Percentiles rank a stretch among this genome's conserved stretches.
These are phyloP conservation scores for Plectosphaerella cucumerina DNA, from an alignment of 2,329 filamentous ascomycete species.

Conservation along the genomic window DNA sequence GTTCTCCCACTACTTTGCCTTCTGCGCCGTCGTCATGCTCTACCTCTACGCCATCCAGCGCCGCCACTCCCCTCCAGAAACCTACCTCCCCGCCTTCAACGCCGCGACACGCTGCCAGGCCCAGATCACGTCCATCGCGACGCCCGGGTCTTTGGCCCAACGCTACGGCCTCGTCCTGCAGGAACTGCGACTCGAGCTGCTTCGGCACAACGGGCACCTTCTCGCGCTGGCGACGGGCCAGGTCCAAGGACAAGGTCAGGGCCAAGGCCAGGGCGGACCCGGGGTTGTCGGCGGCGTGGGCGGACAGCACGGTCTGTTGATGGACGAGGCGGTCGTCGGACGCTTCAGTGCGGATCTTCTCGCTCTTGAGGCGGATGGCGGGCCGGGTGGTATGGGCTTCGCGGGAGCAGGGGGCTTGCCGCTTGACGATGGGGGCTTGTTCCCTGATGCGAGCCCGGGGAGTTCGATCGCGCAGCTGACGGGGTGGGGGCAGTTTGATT, in stretches of 20 bases:
- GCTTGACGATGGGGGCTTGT: not conserved
- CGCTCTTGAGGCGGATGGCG: not conserved
- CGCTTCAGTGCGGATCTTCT: constrained; percentile 1
- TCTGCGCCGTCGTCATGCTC: constrained; percentile 37
- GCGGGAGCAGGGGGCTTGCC: not conserved
- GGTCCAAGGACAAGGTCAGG: too few relatives aligned
- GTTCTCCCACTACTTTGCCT: constrained; percentile 37
- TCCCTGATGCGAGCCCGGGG: constrained; percentile 6
- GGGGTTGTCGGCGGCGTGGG: not conserved
- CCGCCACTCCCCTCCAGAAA: constrained; percentile 17
- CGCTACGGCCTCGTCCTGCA: constrained; percentile 36
- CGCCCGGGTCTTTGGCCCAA: constrained; percentile 31
- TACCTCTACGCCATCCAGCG: constrained; percentile 39
- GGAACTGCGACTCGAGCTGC: constrained; percentile 22
- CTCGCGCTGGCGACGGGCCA: constrained; percentile 1
- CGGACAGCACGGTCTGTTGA: not conserved
- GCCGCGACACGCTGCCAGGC: constrained; percentile 33
- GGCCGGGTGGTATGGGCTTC: not conserved
- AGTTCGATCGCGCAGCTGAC: constrained; percentile 13
- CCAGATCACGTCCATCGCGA: constrained; percentile 30
- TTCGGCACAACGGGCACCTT: constrained; percentile 17
- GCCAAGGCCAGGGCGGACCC: not conserved
- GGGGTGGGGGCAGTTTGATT: constrained; percentile 20
- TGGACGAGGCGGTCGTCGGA: not conserved
- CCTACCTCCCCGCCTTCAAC: constrained; percentile 24